phyloP scores from a whole-genome alignment of 768 basidiomycete genomes.

The Tricholoma furcatifolium region DNA sequence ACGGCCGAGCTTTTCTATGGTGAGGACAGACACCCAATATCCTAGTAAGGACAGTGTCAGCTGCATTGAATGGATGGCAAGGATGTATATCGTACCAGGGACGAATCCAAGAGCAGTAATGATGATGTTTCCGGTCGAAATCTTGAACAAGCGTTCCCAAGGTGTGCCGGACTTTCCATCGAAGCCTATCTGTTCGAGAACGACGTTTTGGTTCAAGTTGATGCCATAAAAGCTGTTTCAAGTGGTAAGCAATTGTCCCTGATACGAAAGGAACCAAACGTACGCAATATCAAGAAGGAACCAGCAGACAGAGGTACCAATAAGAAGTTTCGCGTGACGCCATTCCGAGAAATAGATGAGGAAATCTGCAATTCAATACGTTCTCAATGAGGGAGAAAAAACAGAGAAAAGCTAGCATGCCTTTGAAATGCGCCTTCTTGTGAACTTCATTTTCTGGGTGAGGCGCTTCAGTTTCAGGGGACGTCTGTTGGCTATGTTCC shows the following conservation, averaged over 20 bases:
- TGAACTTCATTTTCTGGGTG: neutral
- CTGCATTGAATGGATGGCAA: neutral
- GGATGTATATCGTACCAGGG: conserved; percentile 45
- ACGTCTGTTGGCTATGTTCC: conserved; percentile 6
- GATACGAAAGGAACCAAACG: conserved; percentile 6
- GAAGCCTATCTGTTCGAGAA: conserved; percentile 73
- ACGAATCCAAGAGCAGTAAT: conserved; percentile 76
- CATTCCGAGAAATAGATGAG: conserved; percentile 68
- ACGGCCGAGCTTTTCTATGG: conserved; percentile 71
- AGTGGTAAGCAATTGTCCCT: neutral
- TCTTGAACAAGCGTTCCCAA: conserved; percentile 66
- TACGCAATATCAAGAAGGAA: conserved; percentile 76
- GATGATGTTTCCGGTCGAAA: conserved; percentile 68
- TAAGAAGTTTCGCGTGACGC: conserved; percentile 63
- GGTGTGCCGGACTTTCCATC: conserved; percentile 54
- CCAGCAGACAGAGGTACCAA: conserved; percentile 72
- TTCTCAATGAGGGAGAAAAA: neutral
- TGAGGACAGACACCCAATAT: conserved; percentile 67
- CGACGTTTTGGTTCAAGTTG: conserved; percentile 69
- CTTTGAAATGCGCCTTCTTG: conserved; percentile 53
- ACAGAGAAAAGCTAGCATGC: conserved; percentile 24
- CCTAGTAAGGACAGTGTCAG: conserved; percentile 34
- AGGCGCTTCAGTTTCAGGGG: neutral
- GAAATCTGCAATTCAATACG: conserved; percentile 46
- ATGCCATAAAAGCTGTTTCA: conserved; percentile 68